Evolutionary conservation across 2,329 filamentous ascomycete species (phyloP).

Genomic region (Fusarium abutilonis): DNA sequence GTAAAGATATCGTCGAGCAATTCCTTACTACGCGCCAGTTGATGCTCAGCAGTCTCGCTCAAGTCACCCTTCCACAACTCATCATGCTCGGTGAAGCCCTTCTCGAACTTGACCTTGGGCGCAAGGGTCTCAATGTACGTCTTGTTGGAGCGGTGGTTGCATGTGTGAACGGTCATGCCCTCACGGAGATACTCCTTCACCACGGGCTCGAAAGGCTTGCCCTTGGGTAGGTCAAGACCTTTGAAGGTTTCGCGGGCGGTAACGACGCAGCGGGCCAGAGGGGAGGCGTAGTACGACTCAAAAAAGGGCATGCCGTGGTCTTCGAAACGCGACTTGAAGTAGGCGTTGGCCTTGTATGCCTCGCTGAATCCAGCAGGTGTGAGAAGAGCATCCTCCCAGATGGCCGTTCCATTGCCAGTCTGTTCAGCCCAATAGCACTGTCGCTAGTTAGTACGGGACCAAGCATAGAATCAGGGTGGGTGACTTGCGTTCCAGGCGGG

Average conservation of each 20-base stretch:
- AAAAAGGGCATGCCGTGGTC: slow-evolving; percentile 67
- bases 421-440: slow-evolving; percentile 72
- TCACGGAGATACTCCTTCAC: slow-evolving; percentile 74
- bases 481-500: slow-evolving; percentile 71
- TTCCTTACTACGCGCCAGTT: slow-evolving; percentile 59
- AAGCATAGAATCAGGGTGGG: rapidly evolving
- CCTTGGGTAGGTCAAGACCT: slow-evolving; percentile 60
- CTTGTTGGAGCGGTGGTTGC: slow-evolving; percentile 68
- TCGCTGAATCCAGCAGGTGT: slow-evolving; percentile 67
- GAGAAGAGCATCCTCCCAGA: slow-evolving; percentile 72
- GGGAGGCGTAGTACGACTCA: slow-evolving; percentile 71
- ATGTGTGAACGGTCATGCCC: slow-evolving; percentile 73
- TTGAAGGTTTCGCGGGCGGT: slow-evolving; percentile 71
- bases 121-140: slow-evolving; percentile 63
- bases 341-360: slow-evolving; percentile 66
- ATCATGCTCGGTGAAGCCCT: slow-evolving; percentile 67
- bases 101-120: slow-evolving; percentile 66
- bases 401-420: slow-evolving; percentile 66
- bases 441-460: background rate
- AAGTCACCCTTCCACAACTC: slow-evolving; percentile 55
- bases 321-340: slow-evolving; percentile 65
- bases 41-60: slow-evolving; percentile 57
- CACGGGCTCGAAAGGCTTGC: slow-evolving; percentile 63
- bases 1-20: slow-evolving; percentile 67
- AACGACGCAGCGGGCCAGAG: slow-evolving; percentile 69